Evolutionary conservation across 768 basidiomycete genomes (phyloP), one percentile per base, ranked within the genome.

Genomic region (Imleria badia): DNA sequence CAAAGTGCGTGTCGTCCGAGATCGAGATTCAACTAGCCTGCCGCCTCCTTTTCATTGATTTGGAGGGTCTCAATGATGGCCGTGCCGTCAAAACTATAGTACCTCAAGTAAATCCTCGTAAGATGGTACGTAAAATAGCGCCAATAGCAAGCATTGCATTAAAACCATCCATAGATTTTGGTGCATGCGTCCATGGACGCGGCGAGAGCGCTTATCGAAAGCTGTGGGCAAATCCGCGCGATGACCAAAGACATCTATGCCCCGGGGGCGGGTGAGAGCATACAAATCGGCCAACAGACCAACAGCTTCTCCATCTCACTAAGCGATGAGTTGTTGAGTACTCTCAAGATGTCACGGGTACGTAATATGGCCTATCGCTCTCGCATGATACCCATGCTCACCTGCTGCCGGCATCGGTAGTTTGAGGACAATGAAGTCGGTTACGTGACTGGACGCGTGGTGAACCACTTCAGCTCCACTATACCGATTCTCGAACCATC

Each of bases 391-490:
- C 56, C 44, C 44, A 43, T 57, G 11, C 41, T 63, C 34, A 51
- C 43, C 14, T 30, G 30, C 43, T 31, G 43, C 12, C 44, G 26
- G 13, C 43, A 22, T 51, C 34, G 57, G 20, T 35, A 98, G 94
- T 98, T 97, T 67, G 97, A 98, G 65, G 96, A 98, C 69, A 98
- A 94, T 64, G 94, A 98, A 72, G 89, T 99, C 42, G 94, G 91
- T 17, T 95, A 87, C 69, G 85, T 99, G 41, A 84, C 86, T 20
- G 97, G 97, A 20, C 83, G 89, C n/a, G 85, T 98, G 31, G 80
- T 87, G 5, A 82, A 86, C 30, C 87, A 91, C 52, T 85, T 92
- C 17, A 92, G 87, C 57, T 93, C 95, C 3, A 91, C 86, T 6
- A 86, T 98, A 50, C 94, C 96, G 1, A 83, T 86, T 14, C 84